Conservation (phyloP, 306 rosid species). For the Lathyrus tuberosus region DNA sequence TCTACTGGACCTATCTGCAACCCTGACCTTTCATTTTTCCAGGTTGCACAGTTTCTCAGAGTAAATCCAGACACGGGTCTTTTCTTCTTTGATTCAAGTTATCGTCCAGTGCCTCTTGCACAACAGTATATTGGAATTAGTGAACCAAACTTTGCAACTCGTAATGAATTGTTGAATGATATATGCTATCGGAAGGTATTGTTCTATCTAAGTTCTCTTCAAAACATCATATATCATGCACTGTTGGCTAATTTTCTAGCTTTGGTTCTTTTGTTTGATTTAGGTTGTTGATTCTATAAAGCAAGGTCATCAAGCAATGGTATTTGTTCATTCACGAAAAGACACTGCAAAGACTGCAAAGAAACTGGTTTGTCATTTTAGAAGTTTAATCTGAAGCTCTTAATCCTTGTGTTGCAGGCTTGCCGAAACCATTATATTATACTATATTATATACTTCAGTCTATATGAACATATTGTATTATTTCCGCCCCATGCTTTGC, state of each 20-base stretch:
- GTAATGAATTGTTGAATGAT: slow-evolving; percentile 79
- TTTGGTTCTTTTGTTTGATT: slow-evolving; percentile 38
- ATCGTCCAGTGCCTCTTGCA: slow-evolving; percentile 99
- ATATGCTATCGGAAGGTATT: slow-evolving; percentile 93
- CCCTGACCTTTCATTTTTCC: slow-evolving; percentile 37
- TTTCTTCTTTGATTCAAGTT: slow-evolving; percentile 93
- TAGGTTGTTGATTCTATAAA: slow-evolving; percentile 83
- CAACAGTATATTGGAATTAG: slow-evolving; percentile 95
- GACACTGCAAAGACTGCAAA: slow-evolving; percentile 94
- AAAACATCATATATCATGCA: slow-evolving; percentile 39
- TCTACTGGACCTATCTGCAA: slow-evolving; percentile 26
- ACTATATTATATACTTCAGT: slow-evolving; percentile 6
- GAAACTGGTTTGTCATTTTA: slow-evolving; percentile 64
- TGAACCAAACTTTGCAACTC: slow-evolving; percentile 84
- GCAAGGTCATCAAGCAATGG: slow-evolving; percentile 97
- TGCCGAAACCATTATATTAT: slow-evolving; percentile 9
- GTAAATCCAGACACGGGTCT: slow-evolving; percentile 93
- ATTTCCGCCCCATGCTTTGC: slow-evolving; percentile 34
- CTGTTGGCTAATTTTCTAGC: slow-evolving; percentile 30
- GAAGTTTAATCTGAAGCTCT: slow-evolving; percentile 37
- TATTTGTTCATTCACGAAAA: slow-evolving; percentile 94
- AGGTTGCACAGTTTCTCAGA: slow-evolving; percentile 97
- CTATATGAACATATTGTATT: slow-evolving; percentile 20
- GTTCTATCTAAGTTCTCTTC: slow-evolving; percentile 33
- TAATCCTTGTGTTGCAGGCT: slow-evolving; percentile 22